Base-by-base conservation (phyloP, 768 basidiomycete species). In the Cubamyces sp. region DNA sequence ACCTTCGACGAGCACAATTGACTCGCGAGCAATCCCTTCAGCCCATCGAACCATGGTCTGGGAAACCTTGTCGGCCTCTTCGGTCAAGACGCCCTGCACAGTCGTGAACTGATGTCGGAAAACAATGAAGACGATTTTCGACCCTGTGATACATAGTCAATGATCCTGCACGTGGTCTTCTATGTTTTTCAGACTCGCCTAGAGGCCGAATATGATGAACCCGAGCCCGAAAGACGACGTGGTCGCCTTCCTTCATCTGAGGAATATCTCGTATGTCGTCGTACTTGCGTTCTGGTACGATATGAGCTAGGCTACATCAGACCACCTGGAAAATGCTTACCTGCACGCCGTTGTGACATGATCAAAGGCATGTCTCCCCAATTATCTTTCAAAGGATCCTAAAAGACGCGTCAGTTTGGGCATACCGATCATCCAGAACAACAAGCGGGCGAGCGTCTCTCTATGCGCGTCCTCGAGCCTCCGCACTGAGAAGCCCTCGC, bases 1-100 rank as follows among this genome's bases (percentile, higher is more conserved):
- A 39, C 94, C 96, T 74, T 94, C 88, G 6, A 97, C 90, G 25
- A 95, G 84, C 2, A 98, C 90, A 69, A 99, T 94, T 56, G 88
- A 90, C 77, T 99, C 97, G 64, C 85, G 83, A 16, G 87, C 79
- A 56, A 98, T 77, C 26, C 84, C 74, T 34, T 87, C 87, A n/a
- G 88, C 85, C 90, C 91, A 98, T 74, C 94, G 96, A 40, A 96
- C 85, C 97, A 99, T 99, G 71, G 93, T 93, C 76, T 94, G 95
- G 47, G 93, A 96, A 19, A 98, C 82, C 65, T 82, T 85, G 42
- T 85, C 88, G 15, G 84, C 80, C 26, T 88, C 78, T 23, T 90
- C 85, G 47, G 81, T 76, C 61, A 96, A 78, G 45, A 98, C 77
- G 48, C 90, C 94, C 71, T 99, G 96, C 15, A 99, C 85, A 45